Base-by-base conservation (phyloP, 1,284 basidiomycete genomes). In the Farysia itapuensis region DNA sequence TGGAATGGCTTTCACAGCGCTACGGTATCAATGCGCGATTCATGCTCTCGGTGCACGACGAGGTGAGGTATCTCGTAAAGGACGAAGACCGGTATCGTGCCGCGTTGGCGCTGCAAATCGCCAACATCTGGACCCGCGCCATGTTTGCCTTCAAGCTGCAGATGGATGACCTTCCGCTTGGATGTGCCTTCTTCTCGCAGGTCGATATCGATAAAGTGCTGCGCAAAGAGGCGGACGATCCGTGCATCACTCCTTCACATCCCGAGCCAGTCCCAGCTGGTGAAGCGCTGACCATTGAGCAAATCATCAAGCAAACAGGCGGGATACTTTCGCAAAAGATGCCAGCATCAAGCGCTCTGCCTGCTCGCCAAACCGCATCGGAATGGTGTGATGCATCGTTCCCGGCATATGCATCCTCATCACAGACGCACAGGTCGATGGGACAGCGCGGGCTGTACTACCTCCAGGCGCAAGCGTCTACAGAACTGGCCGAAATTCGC, bases 21-120 rank as follows among this genome's bases (percentile, higher is more conserved):
- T 97, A 95, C 79, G 80, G 84, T 65, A 96, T 98, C 76, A 73
- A 87, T 6, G 94, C 93, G 1, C 84, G 94, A 5, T 98, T 95
- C 78, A 87, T 98, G 57, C 87, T 99, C 45, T 96, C 92, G 11
- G 91, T 98, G 0, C 95, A 98, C 77, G 94, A 98, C 77, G 94
- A 98, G 78, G 83, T 98, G 23, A 86, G 94, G 3, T 98, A 97
- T 76, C 83, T 98, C 7, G 90, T 93, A 31, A 82, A 82, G 36
- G 92, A 96, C 40, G 83, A 86, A 57, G 95, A 99, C 79, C 83
- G 82, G 64, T 90, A 93, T 76, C 85, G 93, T 13, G 85, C 86
- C 0, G 88, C 91, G 3, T 81, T 98, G n/a, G 95, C 95, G 0
- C 78, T 99, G 33, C 94, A 98, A 78, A 85, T 98, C 39, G 89